Conservation (phyloP, 495 filamentous ascomycete genomes). For the Penicillium crystallinum region DNA sequence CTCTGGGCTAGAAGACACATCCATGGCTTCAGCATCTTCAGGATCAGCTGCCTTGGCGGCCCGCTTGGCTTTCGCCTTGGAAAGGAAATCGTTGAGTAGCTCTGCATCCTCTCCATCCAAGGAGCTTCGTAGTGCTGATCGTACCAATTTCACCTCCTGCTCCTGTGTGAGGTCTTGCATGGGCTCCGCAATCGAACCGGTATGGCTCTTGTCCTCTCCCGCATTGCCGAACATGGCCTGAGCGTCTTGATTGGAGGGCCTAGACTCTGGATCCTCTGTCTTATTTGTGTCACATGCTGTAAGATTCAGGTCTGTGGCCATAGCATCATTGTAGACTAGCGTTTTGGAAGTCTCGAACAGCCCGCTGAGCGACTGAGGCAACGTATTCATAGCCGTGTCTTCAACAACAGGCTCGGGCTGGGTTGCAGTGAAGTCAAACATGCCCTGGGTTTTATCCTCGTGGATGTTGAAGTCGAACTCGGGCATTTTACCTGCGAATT, state of each 20-base stretch:
- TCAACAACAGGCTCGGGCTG: conserved; percentile 8
- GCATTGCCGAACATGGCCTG: not conserved
- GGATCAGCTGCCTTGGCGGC: conserved; percentile 41
- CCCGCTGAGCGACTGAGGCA: conserved; percentile 5
- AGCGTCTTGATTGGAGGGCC: conserved; percentile 3
- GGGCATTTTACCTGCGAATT: conserved; percentile 35
- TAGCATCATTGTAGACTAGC: conserved; percentile 13
- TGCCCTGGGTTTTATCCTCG: conserved; percentile 8
- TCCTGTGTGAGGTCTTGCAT: conserved; percentile 25
- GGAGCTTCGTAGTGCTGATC: conserved; percentile 40
- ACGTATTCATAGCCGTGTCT: conserved; percentile 11
- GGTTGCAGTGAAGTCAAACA: not conserved
- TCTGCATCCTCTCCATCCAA: conserved; percentile 53
- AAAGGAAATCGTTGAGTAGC: conserved; percentile 57
- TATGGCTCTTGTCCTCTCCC: conserved; percentile 1
- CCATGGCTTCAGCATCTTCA: conserved; percentile 16
- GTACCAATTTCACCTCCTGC: conserved; percentile 35
- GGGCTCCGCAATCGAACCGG: conserved; percentile 9
- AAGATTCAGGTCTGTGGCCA: not conserved
- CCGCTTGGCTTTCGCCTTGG: conserved; percentile 55
- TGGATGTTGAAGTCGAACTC: conserved; percentile 18
- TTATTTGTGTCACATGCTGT: conserved; percentile 8
- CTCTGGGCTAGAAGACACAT: conserved; percentile 16
- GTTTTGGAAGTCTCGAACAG: conserved; percentile 3
- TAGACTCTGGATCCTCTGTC: conserved; percentile 9